Percentiles rank a stretch among this genome's conserved stretches.
Evolutionary conservation across 768 basidiomycete species (phyloP).

Genomic region (Hericium erinaceus): DNA sequence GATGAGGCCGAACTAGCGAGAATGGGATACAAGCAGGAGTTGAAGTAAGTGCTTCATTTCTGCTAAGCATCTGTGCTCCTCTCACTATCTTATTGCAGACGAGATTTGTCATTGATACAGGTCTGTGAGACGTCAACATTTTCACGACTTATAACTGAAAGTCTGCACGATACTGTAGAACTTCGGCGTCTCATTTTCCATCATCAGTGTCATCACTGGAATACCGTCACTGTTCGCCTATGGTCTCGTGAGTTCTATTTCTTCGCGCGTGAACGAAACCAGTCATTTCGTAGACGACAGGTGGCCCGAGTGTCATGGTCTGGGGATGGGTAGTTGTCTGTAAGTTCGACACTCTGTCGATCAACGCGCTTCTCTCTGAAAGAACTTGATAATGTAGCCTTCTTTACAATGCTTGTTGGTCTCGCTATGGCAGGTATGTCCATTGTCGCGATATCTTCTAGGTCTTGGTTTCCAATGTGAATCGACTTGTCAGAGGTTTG

Average conservation of each 20-base stretch:
- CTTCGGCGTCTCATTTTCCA: constrained; percentile 67
- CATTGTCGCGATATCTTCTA: too few species aligned
- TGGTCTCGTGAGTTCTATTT: constrained; percentile 42
- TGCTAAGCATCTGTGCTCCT: not conserved
- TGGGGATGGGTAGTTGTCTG: constrained; percentile 65
- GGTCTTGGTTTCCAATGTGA: too few species aligned
- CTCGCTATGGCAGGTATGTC: constrained; percentile 62
- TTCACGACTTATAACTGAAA: not conserved
- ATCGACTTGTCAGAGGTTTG: constrained; percentile 24
- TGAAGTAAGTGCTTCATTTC: constrained; percentile 34
- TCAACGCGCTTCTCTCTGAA: constrained; percentile 1
- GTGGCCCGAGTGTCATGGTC: constrained; percentile 70
- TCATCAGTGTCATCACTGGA: constrained; percentile 70
- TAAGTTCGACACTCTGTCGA: constrained; percentile 21
- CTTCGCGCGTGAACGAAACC: not conserved
- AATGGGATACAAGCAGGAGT: constrained; percentile 67
- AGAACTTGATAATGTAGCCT: constrained; percentile 27
- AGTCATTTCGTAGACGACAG: constrained; percentile 42
- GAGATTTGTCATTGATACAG: constrained; percentile 55
- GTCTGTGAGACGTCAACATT: constrained; percentile 23
- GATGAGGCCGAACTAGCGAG: constrained; percentile 58
- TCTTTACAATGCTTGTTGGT: constrained; percentile 64
- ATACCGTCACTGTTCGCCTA: constrained; percentile 61
- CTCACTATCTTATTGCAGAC: constrained; percentile 25
- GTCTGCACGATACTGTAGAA: constrained; percentile 31